A percentile compares a stretch with the other conserved stretches of the same genome.
These are phyloP conservation scores for Asclepias syriaca DNA, from an alignment of 257 asterid species.

Conservation along the genomic window DNA sequence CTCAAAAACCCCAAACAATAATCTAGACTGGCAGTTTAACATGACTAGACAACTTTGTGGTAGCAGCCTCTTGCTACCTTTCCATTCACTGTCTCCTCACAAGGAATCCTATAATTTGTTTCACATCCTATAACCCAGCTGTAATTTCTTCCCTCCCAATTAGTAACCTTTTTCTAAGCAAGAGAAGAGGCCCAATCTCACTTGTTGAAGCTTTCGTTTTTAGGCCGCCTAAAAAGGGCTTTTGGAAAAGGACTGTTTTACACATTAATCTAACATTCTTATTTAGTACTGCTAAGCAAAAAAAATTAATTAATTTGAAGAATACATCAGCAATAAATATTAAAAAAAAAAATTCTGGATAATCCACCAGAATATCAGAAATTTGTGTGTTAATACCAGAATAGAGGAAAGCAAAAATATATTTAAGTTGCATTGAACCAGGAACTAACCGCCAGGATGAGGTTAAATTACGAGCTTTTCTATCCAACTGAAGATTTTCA, in stretches of 20 bases:
- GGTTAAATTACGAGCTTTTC: constrained; percentile 81
- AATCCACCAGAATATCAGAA: background rate
- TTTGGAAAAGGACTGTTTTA: no score
- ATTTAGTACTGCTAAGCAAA: background rate
- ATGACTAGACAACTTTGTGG: background rate
- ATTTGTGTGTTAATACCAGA: background rate
- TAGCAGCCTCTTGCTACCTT: background rate
- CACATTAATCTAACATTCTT: no score
- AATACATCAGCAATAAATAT: background rate
- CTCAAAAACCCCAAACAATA: background rate
- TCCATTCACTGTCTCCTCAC: background rate
- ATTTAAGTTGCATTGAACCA: background rate
- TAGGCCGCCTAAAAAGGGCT: background rate
- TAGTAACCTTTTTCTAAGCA: background rate
- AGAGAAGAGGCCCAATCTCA: background rate
- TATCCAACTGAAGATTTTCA: constrained; percentile 92
- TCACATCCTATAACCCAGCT: background rate
- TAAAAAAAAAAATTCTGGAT: background rate
- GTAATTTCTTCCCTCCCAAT: background rate
- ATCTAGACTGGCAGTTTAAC: background rate
- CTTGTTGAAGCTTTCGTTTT: background rate
- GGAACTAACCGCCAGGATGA: constrained; percentile 81
- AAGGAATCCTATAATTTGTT: background rate
- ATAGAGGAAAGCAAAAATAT: constrained; percentile 4
- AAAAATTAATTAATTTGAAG: background rate